phyloP scores from a whole-genome alignment of 805 yeast species.

The Candida pseudoglaebosa region DNA sequence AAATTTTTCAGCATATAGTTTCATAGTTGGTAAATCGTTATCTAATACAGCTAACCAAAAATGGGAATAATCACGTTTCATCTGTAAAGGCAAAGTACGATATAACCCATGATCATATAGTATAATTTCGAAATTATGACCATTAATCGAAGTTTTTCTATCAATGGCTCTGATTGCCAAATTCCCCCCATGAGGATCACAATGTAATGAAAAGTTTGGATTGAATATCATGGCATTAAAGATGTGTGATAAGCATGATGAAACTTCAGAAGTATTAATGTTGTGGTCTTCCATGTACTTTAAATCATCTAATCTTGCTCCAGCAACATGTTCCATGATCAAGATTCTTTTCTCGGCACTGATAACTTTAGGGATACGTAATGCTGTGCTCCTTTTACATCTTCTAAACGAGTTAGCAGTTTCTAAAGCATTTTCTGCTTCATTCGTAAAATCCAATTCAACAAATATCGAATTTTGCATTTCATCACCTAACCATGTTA shows the following conservation, averaged over 20 bases:
- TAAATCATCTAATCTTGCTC: constrained; percentile 78
- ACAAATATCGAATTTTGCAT: constrained; percentile 79
- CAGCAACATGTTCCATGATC: constrained; percentile 83
- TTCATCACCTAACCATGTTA: constrained; percentile 95
- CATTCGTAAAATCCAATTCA: constrained; percentile 86
- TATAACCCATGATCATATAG: constrained; percentile 95
- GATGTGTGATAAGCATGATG: constrained; percentile 81
- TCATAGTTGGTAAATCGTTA: constrained; percentile 62
- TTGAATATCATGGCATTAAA: constrained; percentile 95
- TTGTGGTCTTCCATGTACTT: constrained; percentile 56
- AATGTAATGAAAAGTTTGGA: constrained; percentile 86
- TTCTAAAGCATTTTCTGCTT: constrained; percentile 74
- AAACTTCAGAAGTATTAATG: constrained; percentile 74
- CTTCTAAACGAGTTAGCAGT: constrained; percentile 65
- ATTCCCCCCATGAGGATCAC: constrained; percentile 99
- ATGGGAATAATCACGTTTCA: constrained; percentile 79
- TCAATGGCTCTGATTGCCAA: constrained; percentile 63
- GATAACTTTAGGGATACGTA: constrained; percentile 70
- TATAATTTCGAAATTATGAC: constrained; percentile 84
- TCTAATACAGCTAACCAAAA: constrained; percentile 91
- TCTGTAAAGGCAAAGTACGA: constrained; percentile 71
- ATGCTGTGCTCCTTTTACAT: constrained; percentile 60
- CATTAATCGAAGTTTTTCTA: constrained; percentile 17
- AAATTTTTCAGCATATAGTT: constrained; percentile 66
- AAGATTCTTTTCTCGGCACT: constrained; percentile 67